phyloP scores from a whole-genome alignment of 2,329 filamentous ascomycete genomes.

The Periglandula ipomoeae region DNA sequence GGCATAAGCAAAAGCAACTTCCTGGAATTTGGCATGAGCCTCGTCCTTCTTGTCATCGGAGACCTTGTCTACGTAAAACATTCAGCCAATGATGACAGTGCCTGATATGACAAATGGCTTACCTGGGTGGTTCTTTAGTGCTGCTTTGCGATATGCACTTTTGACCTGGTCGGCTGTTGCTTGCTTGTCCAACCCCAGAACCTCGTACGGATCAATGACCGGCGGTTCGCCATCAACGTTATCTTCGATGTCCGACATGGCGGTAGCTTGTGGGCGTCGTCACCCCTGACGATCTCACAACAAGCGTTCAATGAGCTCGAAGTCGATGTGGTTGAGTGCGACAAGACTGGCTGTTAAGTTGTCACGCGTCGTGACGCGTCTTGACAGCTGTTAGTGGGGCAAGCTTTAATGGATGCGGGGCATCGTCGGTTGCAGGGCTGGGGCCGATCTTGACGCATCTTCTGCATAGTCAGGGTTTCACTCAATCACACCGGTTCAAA shows the following conservation, averaged over 20 bases:
- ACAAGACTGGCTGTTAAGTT: slow-evolving; percentile 6
- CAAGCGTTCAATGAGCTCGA: not conserved
- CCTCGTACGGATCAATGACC: slow-evolving; percentile 65
- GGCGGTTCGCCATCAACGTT: slow-evolving; percentile 50
- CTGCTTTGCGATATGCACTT: slow-evolving; percentile 82
- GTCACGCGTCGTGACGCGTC: slow-evolving; percentile 13
- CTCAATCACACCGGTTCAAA: not conserved
- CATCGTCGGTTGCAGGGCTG: not conserved
- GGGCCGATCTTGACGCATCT: too few species aligned
- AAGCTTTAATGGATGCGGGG: slow-evolving; percentile 5
- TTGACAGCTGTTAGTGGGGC: not conserved
- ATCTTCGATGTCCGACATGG: slow-evolving; percentile 44
- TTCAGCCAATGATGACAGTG: not conserved
- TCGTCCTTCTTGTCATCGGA: slow-evolving; percentile 54
- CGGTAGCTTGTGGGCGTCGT: slow-evolving; percentile 6
- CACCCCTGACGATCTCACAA: not conserved
- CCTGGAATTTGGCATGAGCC: slow-evolving; percentile 77
- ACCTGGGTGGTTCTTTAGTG: slow-evolving; percentile 82
- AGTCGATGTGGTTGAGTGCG: not conserved
- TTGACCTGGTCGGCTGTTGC: slow-evolving; percentile 77
- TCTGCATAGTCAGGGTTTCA: not conserved
- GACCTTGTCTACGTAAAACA: slow-evolving; percentile 58
- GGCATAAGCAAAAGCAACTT: slow-evolving; percentile 88
- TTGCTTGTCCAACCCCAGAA: slow-evolving; percentile 60
- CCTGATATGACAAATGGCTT: slow-evolving; percentile 18